Percentiles rank a stretch among this genome's conserved stretches.
These are phyloP conservation scores for Blastobotrys apis DNA, from an alignment of 1,139 yeast genomes.

Conservation along the genomic window DNA sequence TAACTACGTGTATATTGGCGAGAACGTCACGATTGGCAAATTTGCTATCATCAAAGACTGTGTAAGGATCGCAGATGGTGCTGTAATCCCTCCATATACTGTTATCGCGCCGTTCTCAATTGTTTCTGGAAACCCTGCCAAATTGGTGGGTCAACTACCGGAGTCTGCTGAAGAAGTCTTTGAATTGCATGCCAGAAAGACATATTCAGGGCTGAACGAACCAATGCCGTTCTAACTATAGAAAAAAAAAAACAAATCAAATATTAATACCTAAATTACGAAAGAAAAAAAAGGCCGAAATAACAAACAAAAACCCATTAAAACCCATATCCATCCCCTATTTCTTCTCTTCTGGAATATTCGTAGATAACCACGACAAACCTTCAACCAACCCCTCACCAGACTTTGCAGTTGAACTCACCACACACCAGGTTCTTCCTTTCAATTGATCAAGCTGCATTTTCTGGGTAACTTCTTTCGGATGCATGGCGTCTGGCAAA, in stretches of 20 bases:
- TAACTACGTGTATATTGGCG: conserved; percentile 52
- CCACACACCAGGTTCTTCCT: conserved; percentile 89
- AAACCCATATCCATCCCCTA: conserved; percentile 8
- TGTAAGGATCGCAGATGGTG: conserved; percentile 47
- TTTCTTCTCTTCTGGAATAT: conserved; percentile 43
- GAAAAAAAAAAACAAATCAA: not conserved
- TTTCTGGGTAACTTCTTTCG: conserved; percentile 83
- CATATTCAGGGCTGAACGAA: conserved; percentile 30
- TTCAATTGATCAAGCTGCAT: conserved; percentile 78
- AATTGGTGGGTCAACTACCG: conserved; percentile 30
- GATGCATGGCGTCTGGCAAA: conserved; percentile 82
- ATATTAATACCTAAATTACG: not conserved
- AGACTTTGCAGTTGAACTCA: conserved; percentile 83
- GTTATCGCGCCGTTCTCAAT: conserved; percentile 60
- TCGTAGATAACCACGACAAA: conserved; percentile 78
- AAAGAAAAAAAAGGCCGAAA: not conserved
- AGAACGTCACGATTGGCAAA: conserved; percentile 52
- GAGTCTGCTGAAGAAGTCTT: conserved; percentile 36
- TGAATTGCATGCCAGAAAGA: conserved; percentile 32
- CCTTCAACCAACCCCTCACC: conserved; percentile 92
- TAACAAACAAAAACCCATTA: not conserved
- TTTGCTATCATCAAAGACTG: conserved; percentile 59
- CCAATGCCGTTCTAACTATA: conserved; percentile 16
- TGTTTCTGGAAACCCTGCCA: conserved; percentile 39
- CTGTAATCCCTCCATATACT: conserved; percentile 50